These are phyloP conservation scores for Urtica urens DNA, from an alignment of 306 rosid genomes.

Conservation along the genomic window DNA sequence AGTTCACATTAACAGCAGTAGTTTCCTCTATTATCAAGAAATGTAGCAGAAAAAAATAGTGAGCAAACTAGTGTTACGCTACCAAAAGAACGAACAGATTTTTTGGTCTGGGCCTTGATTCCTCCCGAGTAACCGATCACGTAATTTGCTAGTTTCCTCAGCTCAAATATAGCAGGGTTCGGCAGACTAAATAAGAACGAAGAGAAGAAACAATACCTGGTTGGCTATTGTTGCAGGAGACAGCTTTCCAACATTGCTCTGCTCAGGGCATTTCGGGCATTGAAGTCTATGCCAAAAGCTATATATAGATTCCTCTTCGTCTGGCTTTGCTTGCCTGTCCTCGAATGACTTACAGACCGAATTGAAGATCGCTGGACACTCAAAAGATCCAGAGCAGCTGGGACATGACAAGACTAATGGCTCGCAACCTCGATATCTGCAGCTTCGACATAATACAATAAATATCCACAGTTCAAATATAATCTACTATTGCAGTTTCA, in stretches of 20 bases:
- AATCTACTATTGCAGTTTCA: too few relatives aligned
- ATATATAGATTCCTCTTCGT: slow-evolving; percentile 27
- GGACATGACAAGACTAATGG: slow-evolving; percentile 73
- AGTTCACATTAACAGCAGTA: slow-evolving; percentile 1
- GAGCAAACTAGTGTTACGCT: not conserved
- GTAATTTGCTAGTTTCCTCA: too few relatives aligned
- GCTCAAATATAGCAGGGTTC: too few relatives aligned
- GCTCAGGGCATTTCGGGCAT: slow-evolving; percentile 75
- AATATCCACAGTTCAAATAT: too few relatives aligned
- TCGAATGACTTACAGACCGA: slow-evolving; percentile 36
- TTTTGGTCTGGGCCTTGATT: too few relatives aligned
- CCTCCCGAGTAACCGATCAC: too few relatives aligned
- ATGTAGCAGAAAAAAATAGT: not conserved
- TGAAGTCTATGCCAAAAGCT: slow-evolving; percentile 56
- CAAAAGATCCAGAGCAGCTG: slow-evolving; percentile 61
- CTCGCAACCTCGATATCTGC: slow-evolving; percentile 72
- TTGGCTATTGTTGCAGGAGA: slow-evolving; percentile 73
- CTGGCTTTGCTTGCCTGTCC: slow-evolving; percentile 31
- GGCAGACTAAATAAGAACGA: too few relatives aligned
- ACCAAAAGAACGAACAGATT: not conserved
- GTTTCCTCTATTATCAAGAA: not conserved
- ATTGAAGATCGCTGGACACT: slow-evolving; percentile 57
- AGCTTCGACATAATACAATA: slow-evolving; percentile 18
- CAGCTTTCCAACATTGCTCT: slow-evolving; percentile 44
- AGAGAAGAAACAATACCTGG: slow-evolving; percentile 43